Evolutionary conservation across 208 protist genomes (phyloP).

Genomic region (Balamuthia mandrillaris): DNA sequence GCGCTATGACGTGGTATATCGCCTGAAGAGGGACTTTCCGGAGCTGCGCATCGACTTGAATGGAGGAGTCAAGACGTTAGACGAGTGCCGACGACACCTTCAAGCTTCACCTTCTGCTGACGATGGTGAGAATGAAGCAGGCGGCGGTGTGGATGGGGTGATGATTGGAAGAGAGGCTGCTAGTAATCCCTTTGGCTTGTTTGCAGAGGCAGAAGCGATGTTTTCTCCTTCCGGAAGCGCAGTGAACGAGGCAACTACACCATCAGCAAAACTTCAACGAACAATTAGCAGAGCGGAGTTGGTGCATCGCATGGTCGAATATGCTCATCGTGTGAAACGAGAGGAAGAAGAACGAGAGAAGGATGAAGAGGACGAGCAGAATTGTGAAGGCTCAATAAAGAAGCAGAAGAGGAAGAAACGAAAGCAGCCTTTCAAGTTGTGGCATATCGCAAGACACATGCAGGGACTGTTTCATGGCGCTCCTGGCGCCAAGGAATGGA

Average conservation of each 20-base stretch:
- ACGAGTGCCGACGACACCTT: too few relatives aligned
- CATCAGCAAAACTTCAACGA: too few relatives aligned
- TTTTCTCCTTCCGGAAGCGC: background rate
- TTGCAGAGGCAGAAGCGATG: background rate
- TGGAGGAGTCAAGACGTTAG: background rate
- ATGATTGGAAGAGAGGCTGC: constrained; percentile 18
- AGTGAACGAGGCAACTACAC: background rate
- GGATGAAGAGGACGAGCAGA: too few relatives aligned
- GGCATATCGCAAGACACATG: background rate
- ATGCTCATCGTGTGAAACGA: background rate
- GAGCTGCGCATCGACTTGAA: background rate
- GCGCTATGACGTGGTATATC: background rate
- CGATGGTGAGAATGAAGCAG: too few relatives aligned
- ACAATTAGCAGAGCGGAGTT: background rate
- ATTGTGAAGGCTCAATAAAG: too few relatives aligned
- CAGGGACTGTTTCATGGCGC: background rate
- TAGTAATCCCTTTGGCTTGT: constrained; percentile 4
- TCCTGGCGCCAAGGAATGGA: background rate
- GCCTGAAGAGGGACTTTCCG: background rate
- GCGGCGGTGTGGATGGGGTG: constrained; percentile 10
- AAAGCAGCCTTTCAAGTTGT: background rate
- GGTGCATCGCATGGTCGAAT: background rate
- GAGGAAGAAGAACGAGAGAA: too few relatives aligned
- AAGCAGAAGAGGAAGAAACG: background rate
- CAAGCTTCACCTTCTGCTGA: background rate